These are phyloP conservation scores for Gossypium rotundifolium DNA, from an alignment of 345 rosid species.

Conservation along the genomic window DNA sequence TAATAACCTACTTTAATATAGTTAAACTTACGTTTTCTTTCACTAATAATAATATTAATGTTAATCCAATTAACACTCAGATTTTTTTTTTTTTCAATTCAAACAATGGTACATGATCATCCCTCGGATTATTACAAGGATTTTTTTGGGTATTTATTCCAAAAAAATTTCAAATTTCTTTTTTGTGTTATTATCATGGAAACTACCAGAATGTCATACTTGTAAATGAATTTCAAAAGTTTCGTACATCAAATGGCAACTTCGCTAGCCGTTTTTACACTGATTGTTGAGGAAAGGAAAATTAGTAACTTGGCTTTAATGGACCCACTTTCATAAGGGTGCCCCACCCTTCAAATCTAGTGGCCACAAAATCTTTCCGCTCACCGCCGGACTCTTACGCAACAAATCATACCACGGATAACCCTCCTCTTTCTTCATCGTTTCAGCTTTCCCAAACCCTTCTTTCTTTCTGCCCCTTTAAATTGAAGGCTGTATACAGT, in stretches of 20 bases:
- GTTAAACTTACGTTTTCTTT: accelerated
- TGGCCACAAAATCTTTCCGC: constrained; percentile 19
- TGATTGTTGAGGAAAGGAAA: too few species aligned
- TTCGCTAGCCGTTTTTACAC: too few species aligned
- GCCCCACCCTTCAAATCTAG: constrained; percentile 5
- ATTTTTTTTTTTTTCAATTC: too few species aligned
- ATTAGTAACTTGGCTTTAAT: neutral
- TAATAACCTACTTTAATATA: accelerated
- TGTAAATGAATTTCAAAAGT: too few species aligned
- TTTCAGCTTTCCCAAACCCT: neutral
- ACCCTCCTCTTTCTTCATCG: neutral
- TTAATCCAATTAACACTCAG: too few species aligned
- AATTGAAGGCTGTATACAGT: neutral
- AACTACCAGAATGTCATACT: too few species aligned
- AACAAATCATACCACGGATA: neutral
- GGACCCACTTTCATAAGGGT: constrained; percentile 14
- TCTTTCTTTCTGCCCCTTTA: neutral
- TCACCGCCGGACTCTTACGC: constrained; percentile 14
- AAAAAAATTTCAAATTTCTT: too few species aligned
- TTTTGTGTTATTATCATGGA: too few species aligned
- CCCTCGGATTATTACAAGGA: too few species aligned
- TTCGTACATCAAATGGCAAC: neutral
- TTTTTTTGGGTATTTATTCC: too few species aligned
- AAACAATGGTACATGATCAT: too few species aligned
- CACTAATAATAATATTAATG: too few species aligned